Evolutionary conservation across 345 rosid genomes (phyloP).

Genomic region (Eucalyptus paniculata): DNA sequence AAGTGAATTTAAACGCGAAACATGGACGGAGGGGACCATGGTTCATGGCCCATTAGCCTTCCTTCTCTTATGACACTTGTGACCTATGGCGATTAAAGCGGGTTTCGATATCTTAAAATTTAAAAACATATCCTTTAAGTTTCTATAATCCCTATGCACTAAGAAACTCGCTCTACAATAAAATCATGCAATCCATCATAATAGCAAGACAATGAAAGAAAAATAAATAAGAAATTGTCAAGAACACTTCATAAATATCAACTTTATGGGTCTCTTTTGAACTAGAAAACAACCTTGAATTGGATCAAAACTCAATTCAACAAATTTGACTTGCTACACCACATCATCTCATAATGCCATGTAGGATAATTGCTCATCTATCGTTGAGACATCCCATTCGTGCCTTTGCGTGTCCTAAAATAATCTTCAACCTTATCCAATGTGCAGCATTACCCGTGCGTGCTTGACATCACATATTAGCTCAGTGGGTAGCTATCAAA

Average conservation of each 20-base stretch:
- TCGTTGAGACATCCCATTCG: fast-evolving
- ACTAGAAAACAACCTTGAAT: background rate
- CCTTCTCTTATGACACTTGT: background rate
- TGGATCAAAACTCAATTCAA: background rate
- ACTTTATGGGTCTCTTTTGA: background rate
- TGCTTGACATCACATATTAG: background rate
- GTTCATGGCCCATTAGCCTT: background rate
- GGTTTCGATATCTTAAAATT: background rate
- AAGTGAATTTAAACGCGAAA: background rate
- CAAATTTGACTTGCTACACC: too few relatives aligned
- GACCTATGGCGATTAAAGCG: background rate
- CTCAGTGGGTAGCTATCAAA: background rate
- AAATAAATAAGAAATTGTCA: background rate
- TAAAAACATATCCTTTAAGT: background rate
- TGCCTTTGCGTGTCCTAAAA: too few relatives aligned
- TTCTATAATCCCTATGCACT: background rate
- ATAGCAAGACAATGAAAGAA: background rate
- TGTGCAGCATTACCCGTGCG: fast-evolving
- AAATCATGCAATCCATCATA: background rate
- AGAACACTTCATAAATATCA: background rate
- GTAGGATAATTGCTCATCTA: too few relatives aligned
- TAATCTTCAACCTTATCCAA: background rate
- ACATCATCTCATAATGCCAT: too few relatives aligned
- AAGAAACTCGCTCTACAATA: background rate
- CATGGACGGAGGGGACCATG: background rate